phyloP scores from a whole-genome alignment of 768 basidiomycete species.

The Termitomyces eurrhizus region DNA sequence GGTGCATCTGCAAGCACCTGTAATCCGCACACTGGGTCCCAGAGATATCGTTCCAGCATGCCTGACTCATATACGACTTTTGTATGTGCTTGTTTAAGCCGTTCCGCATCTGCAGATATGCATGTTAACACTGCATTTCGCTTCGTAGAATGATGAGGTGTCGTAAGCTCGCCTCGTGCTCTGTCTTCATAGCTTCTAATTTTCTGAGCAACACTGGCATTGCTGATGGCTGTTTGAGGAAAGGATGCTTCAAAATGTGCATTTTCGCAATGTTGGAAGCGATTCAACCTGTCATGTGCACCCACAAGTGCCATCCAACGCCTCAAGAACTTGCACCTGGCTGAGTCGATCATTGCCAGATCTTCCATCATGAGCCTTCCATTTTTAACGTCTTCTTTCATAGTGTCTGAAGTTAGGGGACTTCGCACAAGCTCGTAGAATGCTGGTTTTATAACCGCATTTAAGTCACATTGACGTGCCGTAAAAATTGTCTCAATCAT shows the following conservation, averaged over 20 bases:
- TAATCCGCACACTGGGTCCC: slow-evolving; percentile 11
- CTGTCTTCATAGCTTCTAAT: background rate
- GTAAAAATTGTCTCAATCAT: slow-evolving; percentile 27
- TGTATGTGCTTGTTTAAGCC: background rate
- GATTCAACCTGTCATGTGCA: background rate
- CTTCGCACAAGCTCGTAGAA: slow-evolving; percentile 8
- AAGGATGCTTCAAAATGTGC: too few species aligned
- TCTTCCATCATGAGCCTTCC: background rate
- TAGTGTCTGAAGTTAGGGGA: background rate
- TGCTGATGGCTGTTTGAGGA: background rate
- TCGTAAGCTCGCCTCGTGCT: too few species aligned
- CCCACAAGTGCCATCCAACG: slow-evolving; percentile 5
- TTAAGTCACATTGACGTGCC: slow-evolving; percentile 24
- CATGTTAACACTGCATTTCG: background rate
- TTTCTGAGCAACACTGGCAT: background rate
- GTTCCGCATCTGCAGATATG: background rate
- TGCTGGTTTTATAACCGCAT: slow-evolving; percentile 17
- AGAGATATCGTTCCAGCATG: slow-evolving; percentile 2
- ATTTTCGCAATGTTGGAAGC: background rate
- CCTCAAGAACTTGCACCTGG: slow-evolving; percentile 12
- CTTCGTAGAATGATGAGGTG: background rate
- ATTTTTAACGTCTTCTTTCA: background rate
- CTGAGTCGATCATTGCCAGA: slow-evolving; percentile 5
- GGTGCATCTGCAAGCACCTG: slow-evolving; percentile 10
- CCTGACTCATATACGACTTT: slow-evolving; percentile 11